Evolutionary conservation across 208 protist genomes (phyloP).

Genomic region (Blastocrithidia nonstop): DNA sequence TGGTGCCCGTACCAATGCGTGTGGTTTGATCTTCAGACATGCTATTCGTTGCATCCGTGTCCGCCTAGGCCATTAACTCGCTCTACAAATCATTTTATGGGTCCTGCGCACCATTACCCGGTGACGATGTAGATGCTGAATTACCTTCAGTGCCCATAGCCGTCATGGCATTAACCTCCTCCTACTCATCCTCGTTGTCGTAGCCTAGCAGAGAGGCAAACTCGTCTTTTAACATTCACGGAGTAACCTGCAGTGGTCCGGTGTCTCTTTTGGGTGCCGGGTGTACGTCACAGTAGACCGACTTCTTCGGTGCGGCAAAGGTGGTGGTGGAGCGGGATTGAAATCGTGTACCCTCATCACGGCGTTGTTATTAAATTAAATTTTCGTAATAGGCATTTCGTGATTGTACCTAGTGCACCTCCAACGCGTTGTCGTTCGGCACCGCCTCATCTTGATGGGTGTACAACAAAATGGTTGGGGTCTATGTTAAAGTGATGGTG

Average conservation of each 20-base stretch:
- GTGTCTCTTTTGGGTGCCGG: slow-evolving; percentile 32
- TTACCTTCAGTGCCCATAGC: not conserved
- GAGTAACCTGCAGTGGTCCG: slow-evolving; percentile 54
- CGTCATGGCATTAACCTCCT: not conserved
- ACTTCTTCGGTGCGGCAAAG: slow-evolving; percentile 60
- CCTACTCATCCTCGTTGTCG: slow-evolving; percentile 33
- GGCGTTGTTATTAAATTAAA: slow-evolving; percentile 32
- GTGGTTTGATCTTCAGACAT: slow-evolving; percentile 8
- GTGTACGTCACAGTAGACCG: slow-evolving; percentile 74
- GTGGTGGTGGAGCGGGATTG: slow-evolving; percentile 68
- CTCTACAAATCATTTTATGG: slow-evolving; percentile 7
- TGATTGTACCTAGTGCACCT: slow-evolving; percentile 18
- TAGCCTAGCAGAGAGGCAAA: slow-evolving; percentile 25
- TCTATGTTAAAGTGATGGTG: slow-evolving; percentile 61
- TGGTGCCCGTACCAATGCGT: not conserved
- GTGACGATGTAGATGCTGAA: slow-evolving; percentile 9
- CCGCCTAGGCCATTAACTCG: not conserved
- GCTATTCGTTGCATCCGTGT: slow-evolving; percentile 6
- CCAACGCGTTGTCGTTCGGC: slow-evolving; percentile 32
- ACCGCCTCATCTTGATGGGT: slow-evolving; percentile 75
- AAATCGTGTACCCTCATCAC: slow-evolving; percentile 63
- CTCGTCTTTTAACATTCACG: slow-evolving; percentile 83
- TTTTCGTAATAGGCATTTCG: slow-evolving; percentile 32
- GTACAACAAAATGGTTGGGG: slow-evolving; percentile 78
- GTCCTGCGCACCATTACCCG: slow-evolving; percentile 31